A percentile compares a stretch with the other conserved stretches of the same genome.
Evolutionary conservation across 257 asterid species (phyloP).

Genomic region (Verbascum thapsus): DNA sequence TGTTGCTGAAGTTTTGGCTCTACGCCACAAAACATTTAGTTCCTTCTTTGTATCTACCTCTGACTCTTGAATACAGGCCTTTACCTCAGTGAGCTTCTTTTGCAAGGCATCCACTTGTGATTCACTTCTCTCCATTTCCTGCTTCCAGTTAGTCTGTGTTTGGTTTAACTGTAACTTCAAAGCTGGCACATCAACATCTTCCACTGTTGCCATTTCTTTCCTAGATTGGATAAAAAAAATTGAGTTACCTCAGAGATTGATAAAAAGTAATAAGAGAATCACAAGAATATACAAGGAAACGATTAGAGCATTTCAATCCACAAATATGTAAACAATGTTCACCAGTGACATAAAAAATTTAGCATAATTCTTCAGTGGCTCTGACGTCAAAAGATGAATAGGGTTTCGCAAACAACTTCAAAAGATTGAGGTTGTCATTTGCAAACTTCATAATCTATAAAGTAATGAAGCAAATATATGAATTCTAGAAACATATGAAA

Average conservation of each 20-base stretch:
- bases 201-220: conserved; percentile 69
- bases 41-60: conserved; percentile 70
- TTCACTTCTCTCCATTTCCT: conserved; percentile 70
- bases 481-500: not conserved
- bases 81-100: conserved; percentile 66
- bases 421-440: conserved; percentile 9
- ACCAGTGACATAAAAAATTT: not conserved
- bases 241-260: conserved; percentile 24
- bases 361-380: conserved; percentile 7
- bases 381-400: conserved; percentile 11
- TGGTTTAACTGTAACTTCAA: conserved; percentile 49
- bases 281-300: conserved; percentile 5
- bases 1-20: conserved; percentile 78
- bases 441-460: conserved; percentile 1
- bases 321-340: conserved; percentile 9
- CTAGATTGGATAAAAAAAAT: conserved; percentile 24
- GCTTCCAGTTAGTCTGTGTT: conserved; percentile 57
- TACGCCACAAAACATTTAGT: conserved; percentile 72
- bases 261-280: conserved; percentile 12
- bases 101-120: conserved; percentile 68
- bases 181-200: conserved; percentile 43
- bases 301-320: conserved; percentile 11
- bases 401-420: not conserved
- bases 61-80: conserved; percentile 56
- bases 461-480: not conserved